phyloP scores from a whole-genome alignment of 2,329 filamentous ascomycete species.

The Blumeria graminis region DNA sequence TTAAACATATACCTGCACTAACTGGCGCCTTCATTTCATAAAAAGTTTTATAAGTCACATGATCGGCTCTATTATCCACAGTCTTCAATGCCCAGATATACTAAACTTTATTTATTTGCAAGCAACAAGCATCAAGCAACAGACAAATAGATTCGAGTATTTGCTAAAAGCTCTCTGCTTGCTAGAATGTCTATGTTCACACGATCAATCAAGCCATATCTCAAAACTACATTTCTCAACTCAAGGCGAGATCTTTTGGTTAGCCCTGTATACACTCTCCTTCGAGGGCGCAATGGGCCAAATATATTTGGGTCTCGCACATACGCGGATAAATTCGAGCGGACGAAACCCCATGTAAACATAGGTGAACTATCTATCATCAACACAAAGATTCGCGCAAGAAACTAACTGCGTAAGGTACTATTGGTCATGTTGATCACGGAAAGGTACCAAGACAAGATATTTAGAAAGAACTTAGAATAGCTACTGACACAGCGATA shows the following conservation, averaged over 20 bases:
- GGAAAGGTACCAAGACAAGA: conserved; percentile 47
- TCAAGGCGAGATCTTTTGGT: conserved; percentile 41
- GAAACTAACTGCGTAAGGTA: conserved; percentile 28
- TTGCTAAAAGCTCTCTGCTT: not conserved
- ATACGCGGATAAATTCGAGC: conserved; percentile 48
- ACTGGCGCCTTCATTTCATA: too few species aligned
- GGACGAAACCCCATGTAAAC: conserved; percentile 93
- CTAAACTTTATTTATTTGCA: too few species aligned
- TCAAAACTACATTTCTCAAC: conserved; percentile 59
- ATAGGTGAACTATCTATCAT: conserved; percentile 38
- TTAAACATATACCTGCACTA: too few species aligned
- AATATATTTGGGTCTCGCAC: conserved; percentile 39
- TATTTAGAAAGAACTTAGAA: not conserved
- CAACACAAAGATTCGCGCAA: not conserved
- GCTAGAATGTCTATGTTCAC: conserved; percentile 55
- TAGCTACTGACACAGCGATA: conserved; percentile 17
- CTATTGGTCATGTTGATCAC: conserved; percentile 98
- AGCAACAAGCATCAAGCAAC: too few species aligned
- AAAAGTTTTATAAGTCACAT: too few species aligned
- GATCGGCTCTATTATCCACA: too few species aligned
- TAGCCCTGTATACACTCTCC: conserved; percentile 53
- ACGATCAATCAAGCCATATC: conserved; percentile 52
- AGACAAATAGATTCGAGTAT: too few species aligned
- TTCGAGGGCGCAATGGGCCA: conserved; percentile 36
- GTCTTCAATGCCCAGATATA: too few species aligned